Base-by-base conservation (phyloP, 2,329 filamentous ascomycete species). In the Aspergillus sp. region DNA sequence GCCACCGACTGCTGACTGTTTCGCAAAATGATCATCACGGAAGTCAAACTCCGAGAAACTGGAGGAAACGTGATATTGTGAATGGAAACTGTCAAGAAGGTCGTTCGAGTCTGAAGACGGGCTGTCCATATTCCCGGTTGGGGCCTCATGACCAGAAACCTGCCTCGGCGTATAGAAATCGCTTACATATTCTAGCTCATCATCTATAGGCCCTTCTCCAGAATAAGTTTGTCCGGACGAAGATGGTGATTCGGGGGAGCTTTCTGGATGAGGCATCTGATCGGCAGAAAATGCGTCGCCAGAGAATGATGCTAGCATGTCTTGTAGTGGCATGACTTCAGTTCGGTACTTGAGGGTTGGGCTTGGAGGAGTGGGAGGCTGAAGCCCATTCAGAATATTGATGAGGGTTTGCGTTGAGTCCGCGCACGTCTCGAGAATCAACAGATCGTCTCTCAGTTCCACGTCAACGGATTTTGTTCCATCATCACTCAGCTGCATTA, bases 391-490 rank as follows among this genome's bases (percentile, higher is more conserved):
- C 11, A 90, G 70, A 34, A 95, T 77, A 2, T 79, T 77, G 41
- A 95, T 85, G 10, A 98, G 75, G 0, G 93, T 98, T 63, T 96
- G 90, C 0, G 90, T 97, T 2, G 93, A 98, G 66, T 98, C 93
- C 28, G 93, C 93, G 58, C 94, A 98, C 1, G 90, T 94, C 66
- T 98, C 93, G 6, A 98, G 71, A 30, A 98, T 84, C 42, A 98
- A 75, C 1, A 98, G 75, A 51, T 95, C 86, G 58, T 95, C 90
- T 48, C 82, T 82, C 37, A 97, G 71, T 50, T 95, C 88, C 1
- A 96, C 76, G 53, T 93, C 85, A 10, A 96, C 67, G 33, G 81
- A 78, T 50, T 83, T 85, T 28, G 82, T 75, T 1, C 76, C 79
- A 31, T 82, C 77, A 1, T 72, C 71, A 2, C 73, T 73, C 33